Base-by-base conservation (phyloP, 169 alveolate genomes). In the Cryptosporidium ubiquitum region DNA sequence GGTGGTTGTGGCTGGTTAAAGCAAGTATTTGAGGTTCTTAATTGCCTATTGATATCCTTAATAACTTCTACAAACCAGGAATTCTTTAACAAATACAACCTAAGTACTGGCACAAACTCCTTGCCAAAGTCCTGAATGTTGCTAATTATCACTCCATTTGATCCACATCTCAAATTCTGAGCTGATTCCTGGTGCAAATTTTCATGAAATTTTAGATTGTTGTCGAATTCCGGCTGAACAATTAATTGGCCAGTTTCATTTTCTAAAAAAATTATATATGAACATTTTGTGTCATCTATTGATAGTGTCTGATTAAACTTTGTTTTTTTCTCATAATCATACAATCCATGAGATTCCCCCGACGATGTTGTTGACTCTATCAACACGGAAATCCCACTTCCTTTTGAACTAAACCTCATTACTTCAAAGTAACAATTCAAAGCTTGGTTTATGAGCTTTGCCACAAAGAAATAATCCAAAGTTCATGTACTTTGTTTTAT, bases 291-390 rank as follows among this genome's bases (percentile, higher is more conserved):
- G 39, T 64, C 79, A 49, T 61, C 75, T 31, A 79, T 33, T n/a
- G 75, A 60, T 9, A 79, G 51, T 9, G 68, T 42, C 35, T 79
- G 74, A 79, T 44, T 79, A 40, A 66, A 42, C 20, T 58, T 79
- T 39, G 61, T 40, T 61, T 79, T 79, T 49, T 40, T 79, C 40
- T 79, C 89, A 44, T 79, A 79, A 58, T 79, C 89, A 29, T 61
- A 79, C 31, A 79, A 66, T 6, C 89, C 89, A 40, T 79, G 75
- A 61, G 89, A 79, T 26, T 79, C 89, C 20, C 89, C 89, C 6
- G 74, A 79, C 33, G 89, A 79, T 20, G 89, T 79, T 44, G 74
- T 79, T 39, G 89, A 79, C 29, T 79, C 79, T 60, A 79, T 79
- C 49, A 79, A 61, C 49, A 79, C 89, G 29, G 89, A 79, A 60